Evolutionary conservation across 2,329 filamentous ascomycete species (phyloP), one percentile per base, ranked within the genome.

Genomic region (Beauveria australis): DNA sequence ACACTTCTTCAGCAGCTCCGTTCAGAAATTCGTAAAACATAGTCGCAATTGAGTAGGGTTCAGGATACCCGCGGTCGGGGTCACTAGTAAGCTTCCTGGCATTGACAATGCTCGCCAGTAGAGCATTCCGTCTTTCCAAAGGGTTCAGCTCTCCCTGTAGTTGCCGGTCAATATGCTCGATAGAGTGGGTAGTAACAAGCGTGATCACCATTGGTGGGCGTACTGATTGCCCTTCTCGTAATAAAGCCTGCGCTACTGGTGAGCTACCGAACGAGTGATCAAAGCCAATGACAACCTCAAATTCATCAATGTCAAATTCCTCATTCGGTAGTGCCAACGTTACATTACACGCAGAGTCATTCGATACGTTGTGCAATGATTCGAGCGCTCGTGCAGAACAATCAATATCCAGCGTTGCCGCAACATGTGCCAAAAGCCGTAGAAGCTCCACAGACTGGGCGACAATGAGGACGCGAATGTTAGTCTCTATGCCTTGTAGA

Each of bases 101-200:
- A 44, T 69, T 67, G 2, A 74, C 72, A 16, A 76, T 72, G 9
- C 63, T 73, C 59, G 67, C 76, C 28, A 79, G 65, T 1, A 79
- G 70, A 2, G 75, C 73, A 56, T 77, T 81, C 61, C 78, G 81
- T 18, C 78, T 75, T 64, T 84, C 80, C 6, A 82, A 60, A 0
- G 68, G 63, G 2, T 73, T 69, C 18, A 73, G 61, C 5, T 70
- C 65, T 7, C 66, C 63, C 1, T 74, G 72, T 28, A 84, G 70
- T 18, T 77, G 73, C 53, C 79, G 70, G 61, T 79, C 78, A 47
- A 85, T 75, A 62, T 86, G 83, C 67, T 86, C 82, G 43, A 85
- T 76, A 1, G 81, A 81, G 63, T 79, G 76, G 2, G 75, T 77
- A 6, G 76, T 79, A 5, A 80, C 77, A 5, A 85, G 73, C 0